Percentiles rank a stretch among this genome's conserved stretches.
phyloP scores from a whole-genome alignment of 345 rosid species.

The Eucalyptus caleyi region DNA sequence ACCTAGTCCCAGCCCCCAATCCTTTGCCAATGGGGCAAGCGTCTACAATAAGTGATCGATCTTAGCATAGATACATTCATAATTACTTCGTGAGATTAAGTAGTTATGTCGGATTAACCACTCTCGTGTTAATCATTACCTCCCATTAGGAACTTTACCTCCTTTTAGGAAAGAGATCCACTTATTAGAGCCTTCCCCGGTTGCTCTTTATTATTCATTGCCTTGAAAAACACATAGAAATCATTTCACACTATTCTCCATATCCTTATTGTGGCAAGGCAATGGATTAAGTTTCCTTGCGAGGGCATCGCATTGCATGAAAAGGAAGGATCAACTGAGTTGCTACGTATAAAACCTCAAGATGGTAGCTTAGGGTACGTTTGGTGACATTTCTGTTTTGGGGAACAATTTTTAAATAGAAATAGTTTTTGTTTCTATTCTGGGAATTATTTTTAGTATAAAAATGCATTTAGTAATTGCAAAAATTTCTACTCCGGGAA shows the following conservation, averaged over 20 bases:
- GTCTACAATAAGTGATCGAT: not conserved
- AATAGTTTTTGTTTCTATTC: too few species aligned
- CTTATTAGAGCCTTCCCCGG: not conserved
- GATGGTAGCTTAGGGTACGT: too few species aligned
- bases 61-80: not conserved
- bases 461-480: too few species aligned
- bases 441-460: too few species aligned
- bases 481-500: too few species aligned
- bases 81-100: not conserved
- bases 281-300: not conserved
- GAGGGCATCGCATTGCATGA: not conserved
- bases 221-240: not conserved
- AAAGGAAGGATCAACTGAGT: not conserved
- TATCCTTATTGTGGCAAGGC: not conserved
- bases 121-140: not conserved
- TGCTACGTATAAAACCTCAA: not conserved
- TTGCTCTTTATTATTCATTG: not conserved
- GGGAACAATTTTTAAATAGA: too few species aligned
- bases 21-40: not conserved
- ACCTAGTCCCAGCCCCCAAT: not conserved
- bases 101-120: too few species aligned
- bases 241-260: not conserved
- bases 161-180: not conserved
- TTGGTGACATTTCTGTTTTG: fast-evolving
- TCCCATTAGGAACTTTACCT: not conserved